Base-by-base conservation (phyloP, 495 filamentous ascomycete species). In the Podospora anserina region DNA sequence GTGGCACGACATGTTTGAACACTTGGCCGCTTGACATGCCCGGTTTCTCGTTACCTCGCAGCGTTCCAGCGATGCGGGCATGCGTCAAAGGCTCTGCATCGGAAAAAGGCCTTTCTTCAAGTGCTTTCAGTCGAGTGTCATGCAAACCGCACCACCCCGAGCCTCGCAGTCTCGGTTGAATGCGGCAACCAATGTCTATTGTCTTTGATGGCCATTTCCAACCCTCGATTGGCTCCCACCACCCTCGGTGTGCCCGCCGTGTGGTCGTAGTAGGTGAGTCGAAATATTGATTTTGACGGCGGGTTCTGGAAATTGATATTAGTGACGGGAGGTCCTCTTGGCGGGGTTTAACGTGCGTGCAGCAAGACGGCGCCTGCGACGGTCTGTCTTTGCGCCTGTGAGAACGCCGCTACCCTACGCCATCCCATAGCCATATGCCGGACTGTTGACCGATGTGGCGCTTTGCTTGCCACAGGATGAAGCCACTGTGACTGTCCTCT, bases 21-120 rank as follows among this genome's bases (percentile, higher is more conserved):
- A 26, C n/a, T 15, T 32, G 16, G 27, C 19, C 28, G 13, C 61
- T 16, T 63, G 32, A 44, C 61, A 7, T 63, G 61, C 32, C 30
- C 59, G 30, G 59, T 61, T 32, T 18, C 19, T n/a, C 23, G 59
- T 61, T 61, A 61, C 59, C 16, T 61, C 59, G 61, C 32, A 63
- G 61, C 30, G 19, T 32, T 63, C 32, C 27, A 61, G 59, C 59
- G 59, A 61, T 61, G 59, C 16, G 20, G 23, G 27, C 59, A 61
- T 61, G 59, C 59, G 20, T 7, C 23, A 23, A 32, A 61, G 4
- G 27, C 16, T 61, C 23, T 61, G 59, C 20, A 61, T 27, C 59
- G 59, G 59, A 28, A 61, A 61, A 61, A 28, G 16, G 27, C 20
- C 58, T 18, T 18, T 32, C 27, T 32, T 61, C 1, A 23, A 23